Evolutionary conservation across 208 protist species (phyloP).

Genomic region (Phytomonas serpens): DNA sequence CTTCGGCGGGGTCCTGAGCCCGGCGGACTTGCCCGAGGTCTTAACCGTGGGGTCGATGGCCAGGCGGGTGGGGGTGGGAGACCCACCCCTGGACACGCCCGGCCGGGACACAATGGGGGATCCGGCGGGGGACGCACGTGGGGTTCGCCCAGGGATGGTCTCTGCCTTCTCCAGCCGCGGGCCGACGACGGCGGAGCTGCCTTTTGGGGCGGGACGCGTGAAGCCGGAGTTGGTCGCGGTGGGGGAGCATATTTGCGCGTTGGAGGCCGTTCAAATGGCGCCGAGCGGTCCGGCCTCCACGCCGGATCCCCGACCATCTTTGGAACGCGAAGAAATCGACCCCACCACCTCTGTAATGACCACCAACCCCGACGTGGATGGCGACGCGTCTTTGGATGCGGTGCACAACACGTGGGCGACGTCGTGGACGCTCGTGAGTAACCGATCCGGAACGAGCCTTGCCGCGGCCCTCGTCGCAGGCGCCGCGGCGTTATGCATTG

Average conservation of each 20-base stretch:
- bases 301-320: neutral
- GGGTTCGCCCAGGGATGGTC: constrained; percentile 10
- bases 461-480: constrained; percentile 94
- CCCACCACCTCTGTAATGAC: constrained; percentile 9
- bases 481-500: constrained; percentile 78
- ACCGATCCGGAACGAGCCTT: constrained; percentile 85
- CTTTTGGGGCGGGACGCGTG: constrained; percentile 86
- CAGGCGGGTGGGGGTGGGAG: neutral
- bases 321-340: neutral
- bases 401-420: neutral
- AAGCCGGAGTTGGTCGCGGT: constrained; percentile 96
- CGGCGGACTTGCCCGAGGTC: constrained; percentile 93
- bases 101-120: neutral
- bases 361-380: constrained; percentile 13
- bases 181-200: constrained; percentile 93
- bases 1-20: constrained; percentile 95
- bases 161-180: constrained; percentile 90
- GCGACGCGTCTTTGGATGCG: neutral
- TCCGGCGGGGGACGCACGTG: neutral
- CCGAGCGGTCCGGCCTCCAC: neutral
- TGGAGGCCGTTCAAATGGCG: constrained; percentile 13
- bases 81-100: neutral
- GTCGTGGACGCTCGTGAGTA: neutral
- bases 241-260: constrained; percentile 40
- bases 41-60: constrained; percentile 89